These are phyloP conservation scores for Euphorbia celastroides DNA, from an alignment of 441 rosid genomes.

Conservation along the genomic window DNA sequence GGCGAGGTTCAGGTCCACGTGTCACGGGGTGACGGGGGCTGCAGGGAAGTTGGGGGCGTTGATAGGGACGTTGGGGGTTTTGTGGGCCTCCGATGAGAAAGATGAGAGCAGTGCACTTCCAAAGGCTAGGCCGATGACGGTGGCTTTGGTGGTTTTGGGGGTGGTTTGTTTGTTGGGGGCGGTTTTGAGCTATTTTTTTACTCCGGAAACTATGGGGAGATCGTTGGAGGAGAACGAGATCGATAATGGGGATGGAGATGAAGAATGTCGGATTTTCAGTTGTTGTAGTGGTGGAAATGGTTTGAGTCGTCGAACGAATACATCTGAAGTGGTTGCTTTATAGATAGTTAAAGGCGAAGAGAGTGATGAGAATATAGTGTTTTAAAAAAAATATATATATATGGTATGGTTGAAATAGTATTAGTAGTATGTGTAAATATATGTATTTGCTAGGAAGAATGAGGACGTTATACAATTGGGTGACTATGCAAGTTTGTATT, in stretches of 20 bases:
- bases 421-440: too few relatives aligned
- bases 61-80: conserved; percentile 48
- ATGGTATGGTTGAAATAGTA: too few relatives aligned
- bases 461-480: too few relatives aligned
- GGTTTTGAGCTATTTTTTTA: background rate
- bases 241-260: background rate
- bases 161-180: background rate
- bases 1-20: conserved; percentile 66
- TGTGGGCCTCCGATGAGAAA: conserved; percentile 30
- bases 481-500: too few relatives aligned
- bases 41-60: conserved; percentile 68
- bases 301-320: background rate
- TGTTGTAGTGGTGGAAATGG: background rate
- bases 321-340: background rate
- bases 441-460: too few relatives aligned
- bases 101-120: background rate
- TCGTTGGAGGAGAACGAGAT: background rate
- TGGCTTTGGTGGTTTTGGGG: background rate
- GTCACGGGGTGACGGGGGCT: conserved; percentile 76
- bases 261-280: background rate
- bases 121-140: background rate
- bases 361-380: too few relatives aligned
- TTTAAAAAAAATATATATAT: too few relatives aligned
- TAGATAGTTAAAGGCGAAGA: background rate
- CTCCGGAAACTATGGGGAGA: background rate